Conservation (phyloP, 2,329 filamentous ascomycete species). For the Pezicula rhizophila region DNA sequence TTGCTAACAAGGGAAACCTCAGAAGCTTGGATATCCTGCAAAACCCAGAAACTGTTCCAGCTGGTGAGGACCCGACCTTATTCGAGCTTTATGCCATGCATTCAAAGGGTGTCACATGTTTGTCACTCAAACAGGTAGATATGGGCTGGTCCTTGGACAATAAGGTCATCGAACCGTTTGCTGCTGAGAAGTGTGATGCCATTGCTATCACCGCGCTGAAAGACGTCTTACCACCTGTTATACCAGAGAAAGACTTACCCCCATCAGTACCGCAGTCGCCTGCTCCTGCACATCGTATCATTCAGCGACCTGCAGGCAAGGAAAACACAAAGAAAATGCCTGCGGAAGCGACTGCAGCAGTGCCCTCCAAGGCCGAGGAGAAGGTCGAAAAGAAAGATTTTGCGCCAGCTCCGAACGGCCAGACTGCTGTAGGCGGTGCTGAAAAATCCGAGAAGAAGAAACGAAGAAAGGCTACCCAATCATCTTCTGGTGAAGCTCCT, state of each 20-base stretch:
- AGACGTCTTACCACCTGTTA: slow-evolving; percentile 30
- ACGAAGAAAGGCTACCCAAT: slow-evolving; percentile 60
- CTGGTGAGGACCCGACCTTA: slow-evolving; percentile 61
- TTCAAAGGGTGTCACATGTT: slow-evolving; percentile 88
- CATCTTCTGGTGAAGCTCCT: slow-evolving; percentile 14
- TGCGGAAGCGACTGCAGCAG: slow-evolving; percentile 12
- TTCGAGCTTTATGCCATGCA: slow-evolving; percentile 98
- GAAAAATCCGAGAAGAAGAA: slow-evolving; percentile 63
- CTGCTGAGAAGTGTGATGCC: slow-evolving; percentile 67
- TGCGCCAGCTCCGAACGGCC: slow-evolving; percentile 18
- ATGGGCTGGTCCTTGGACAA: slow-evolving; percentile 88
- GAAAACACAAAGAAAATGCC: slow-evolving; percentile 20
- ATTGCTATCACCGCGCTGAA: slow-evolving; percentile 65
- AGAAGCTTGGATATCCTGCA: slow-evolving; percentile 86
- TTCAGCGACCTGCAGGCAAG: slow-evolving; percentile 21
- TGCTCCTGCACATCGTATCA: slow-evolving; percentile 18
- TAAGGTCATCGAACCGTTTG: slow-evolving; percentile 73
- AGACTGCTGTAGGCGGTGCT: slow-evolving; percentile 20
- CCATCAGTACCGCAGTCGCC: slow-evolving; percentile 12
- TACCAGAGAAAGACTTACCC: slow-evolving; percentile 10
- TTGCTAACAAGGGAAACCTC: slow-evolving; percentile 77
- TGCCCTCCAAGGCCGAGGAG: slow-evolving; percentile 28
- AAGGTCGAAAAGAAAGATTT: slow-evolving; percentile 31
- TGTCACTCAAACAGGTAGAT: slow-evolving; percentile 81
- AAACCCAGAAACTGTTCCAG: slow-evolving; percentile 57